phyloP scores from a whole-genome alignment of 1,284 basidiomycete genomes.

The Ceratobasidium sp. region DNA sequence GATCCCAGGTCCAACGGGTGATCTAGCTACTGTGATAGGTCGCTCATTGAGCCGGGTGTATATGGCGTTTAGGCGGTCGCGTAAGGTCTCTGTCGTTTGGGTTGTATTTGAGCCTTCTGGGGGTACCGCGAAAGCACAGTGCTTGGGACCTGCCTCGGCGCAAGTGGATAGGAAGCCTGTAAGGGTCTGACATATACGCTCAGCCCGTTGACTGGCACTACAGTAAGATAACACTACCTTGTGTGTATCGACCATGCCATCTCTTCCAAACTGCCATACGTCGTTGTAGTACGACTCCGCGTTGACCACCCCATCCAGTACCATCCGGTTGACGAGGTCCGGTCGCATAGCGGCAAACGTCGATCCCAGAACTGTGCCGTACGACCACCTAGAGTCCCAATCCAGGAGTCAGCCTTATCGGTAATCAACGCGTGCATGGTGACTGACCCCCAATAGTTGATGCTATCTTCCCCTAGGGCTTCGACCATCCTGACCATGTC shows the following conservation, averaged over 20 bases:
- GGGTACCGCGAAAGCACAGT: constrained; percentile 41
- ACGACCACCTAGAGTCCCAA: constrained; percentile 43
- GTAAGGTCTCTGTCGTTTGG: constrained; percentile 42
- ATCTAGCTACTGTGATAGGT: constrained; percentile 45
- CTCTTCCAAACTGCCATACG: constrained; percentile 49
- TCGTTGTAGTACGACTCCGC: constrained; percentile 47
- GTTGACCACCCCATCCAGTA: constrained; percentile 53
- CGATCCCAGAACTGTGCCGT: constrained; percentile 54
- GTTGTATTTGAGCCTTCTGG: background rate
- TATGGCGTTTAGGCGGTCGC: constrained; percentile 30
- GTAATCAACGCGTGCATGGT: too few relatives aligned
- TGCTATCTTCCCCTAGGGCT: constrained; percentile 50
- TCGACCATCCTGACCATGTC: constrained; percentile 52
- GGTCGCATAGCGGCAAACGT: constrained; percentile 56
- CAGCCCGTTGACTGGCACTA: too few relatives aligned
- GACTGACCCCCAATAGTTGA: constrained; percentile 37
- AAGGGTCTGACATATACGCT: background rate
- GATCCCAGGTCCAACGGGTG: constrained; percentile 47
- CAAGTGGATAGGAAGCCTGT: constrained; percentile 48
- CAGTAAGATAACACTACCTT: too few relatives aligned
- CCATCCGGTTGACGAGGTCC: constrained; percentile 52
- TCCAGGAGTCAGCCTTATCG: too few relatives aligned
- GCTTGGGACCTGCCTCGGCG: constrained; percentile 45
- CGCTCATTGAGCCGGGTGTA: constrained; percentile 34
- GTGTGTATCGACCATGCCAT: constrained; percentile 49